phyloP scores from a whole-genome alignment of 1,284 basidiomycete species.

The Cutaneotrichosporon dermatis region DNA sequence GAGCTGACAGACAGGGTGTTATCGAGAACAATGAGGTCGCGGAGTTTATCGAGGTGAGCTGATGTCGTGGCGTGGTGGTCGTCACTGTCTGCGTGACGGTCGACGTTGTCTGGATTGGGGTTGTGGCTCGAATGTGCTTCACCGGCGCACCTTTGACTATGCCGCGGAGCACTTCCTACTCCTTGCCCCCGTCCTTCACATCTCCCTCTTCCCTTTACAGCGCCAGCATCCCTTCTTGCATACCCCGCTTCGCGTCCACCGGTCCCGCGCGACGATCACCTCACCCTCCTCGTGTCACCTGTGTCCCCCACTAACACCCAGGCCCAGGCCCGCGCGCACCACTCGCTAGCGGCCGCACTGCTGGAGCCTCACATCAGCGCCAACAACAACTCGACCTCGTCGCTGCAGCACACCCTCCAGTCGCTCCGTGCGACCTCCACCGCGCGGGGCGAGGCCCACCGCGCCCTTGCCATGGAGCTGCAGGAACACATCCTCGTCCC shows the following conservation, averaged over 20 bases:
- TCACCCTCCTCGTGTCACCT: neutral
- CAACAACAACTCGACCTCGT: slow-evolving; percentile 27
- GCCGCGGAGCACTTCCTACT: no score
- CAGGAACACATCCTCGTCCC: slow-evolving; percentile 36
- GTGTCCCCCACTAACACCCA: slow-evolving; percentile 14
- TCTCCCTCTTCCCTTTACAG: no score
- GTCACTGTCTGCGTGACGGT: no score
- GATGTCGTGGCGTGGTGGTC: no score
- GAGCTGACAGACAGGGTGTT: slow-evolving; percentile 25
- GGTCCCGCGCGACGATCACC: no score
- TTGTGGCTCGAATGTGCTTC: no score
- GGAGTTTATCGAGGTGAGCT: slow-evolving; percentile 68
- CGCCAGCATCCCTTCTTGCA: no score
- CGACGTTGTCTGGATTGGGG: no score
- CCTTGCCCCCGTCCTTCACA: no score
- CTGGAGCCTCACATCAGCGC: slow-evolving; percentile 17
- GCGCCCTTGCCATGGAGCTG: slow-evolving; percentile 37
- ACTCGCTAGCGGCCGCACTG: slow-evolving; percentile 54
- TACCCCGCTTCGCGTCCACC: no score
- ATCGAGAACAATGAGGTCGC: slow-evolving; percentile 76
- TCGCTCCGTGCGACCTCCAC: slow-evolving; percentile 32
- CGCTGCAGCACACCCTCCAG: slow-evolving; percentile 40
- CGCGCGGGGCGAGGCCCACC: slow-evolving; percentile 41
- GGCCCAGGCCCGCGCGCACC: slow-evolving; percentile 54
- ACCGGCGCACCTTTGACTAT: no score